phyloP scores from a whole-genome alignment of 2,329 filamentous ascomycete species.

The Hypoxylon sp. region DNA sequence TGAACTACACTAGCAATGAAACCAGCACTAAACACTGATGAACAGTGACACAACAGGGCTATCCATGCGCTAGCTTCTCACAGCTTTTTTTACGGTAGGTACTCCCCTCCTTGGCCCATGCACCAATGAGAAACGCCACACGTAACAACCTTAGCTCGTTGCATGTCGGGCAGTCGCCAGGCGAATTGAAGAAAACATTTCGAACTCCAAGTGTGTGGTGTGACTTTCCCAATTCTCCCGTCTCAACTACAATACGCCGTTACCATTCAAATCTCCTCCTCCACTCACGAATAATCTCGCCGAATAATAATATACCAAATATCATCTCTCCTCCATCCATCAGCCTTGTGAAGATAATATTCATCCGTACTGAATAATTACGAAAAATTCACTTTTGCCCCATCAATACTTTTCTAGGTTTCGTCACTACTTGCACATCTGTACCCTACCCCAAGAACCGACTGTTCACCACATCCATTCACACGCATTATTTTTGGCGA shows the following conservation, averaged over 20 bases:
- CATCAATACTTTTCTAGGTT: constrained; percentile 13
- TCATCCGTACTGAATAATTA: constrained; percentile 19
- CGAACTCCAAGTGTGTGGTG: constrained; percentile 44
- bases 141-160: constrained; percentile 32
- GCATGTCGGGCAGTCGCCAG: constrained; percentile 27
- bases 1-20: not conserved
- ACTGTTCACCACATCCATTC: constrained; percentile 1
- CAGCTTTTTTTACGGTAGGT: constrained; percentile 9
- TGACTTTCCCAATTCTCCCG: constrained; percentile 40
- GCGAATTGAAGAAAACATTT: constrained; percentile 53
- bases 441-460: constrained; percentile 11
- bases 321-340: constrained; percentile 9
- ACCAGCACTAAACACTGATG: not conserved
- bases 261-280: constrained; percentile 19
- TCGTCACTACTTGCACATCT: constrained; percentile 17
- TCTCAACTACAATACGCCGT: constrained; percentile 20
- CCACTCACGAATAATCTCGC: constrained; percentile 5
- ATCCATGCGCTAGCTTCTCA: constrained; percentile 26
- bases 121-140: constrained; percentile 37
- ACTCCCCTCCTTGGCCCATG: constrained; percentile 6
- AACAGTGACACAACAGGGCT: constrained; percentile 33
- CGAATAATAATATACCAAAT: constrained; percentile 20
- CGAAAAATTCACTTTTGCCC: constrained; percentile 12
- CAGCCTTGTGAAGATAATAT: constrained; percentile 16
- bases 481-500: constrained; percentile 23